phyloP scores from a whole-genome alignment of 2,329 filamentous ascomycete genomes.

The Penicillium hesseltinei region DNA sequence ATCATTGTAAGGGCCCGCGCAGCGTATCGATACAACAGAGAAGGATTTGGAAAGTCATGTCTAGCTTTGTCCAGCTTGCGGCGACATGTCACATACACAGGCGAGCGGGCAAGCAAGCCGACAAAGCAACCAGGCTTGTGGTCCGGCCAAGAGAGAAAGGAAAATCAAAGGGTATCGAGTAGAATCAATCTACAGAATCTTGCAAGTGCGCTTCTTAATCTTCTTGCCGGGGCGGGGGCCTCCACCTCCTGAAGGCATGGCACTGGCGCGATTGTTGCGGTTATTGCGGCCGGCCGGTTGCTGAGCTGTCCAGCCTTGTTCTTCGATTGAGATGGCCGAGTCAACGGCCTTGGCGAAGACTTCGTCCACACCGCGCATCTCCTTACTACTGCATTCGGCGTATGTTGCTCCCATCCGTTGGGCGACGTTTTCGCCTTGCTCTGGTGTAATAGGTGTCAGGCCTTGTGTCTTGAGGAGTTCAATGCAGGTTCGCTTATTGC shows the following conservation, averaged over 20 bases:
- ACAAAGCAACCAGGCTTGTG: conserved; percentile 39
- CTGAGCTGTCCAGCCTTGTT: conserved; percentile 49
- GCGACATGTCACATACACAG: conserved; percentile 25
- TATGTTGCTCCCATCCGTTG: conserved; percentile 93
- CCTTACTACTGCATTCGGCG: conserved; percentile 98
- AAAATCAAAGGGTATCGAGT: conserved; percentile 13
- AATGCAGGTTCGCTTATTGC: conserved; percentile 92
- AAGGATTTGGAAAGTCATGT: conserved; percentile 23
- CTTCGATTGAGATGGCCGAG: conserved; percentile 81
- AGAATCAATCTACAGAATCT: conserved; percentile 61
- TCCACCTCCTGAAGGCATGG: conserved; percentile 37
- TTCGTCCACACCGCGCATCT: conserved; percentile 88
- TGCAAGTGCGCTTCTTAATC: conserved; percentile 83
- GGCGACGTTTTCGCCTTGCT: conserved; percentile 84
- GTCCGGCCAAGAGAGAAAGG: conserved; percentile 23
- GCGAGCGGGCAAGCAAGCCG: conserved; percentile 23
- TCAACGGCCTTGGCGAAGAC: conserved; percentile 92
- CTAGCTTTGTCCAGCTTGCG: conserved; percentile 26
- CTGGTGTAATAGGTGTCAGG: conserved; percentile 86
- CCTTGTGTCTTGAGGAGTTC: conserved; percentile 98
- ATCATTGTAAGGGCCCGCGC: conserved; percentile 19
- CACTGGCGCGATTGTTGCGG: conserved; percentile 17
- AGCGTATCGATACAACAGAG: conserved; percentile 20
- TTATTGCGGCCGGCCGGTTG: conserved; percentile 15
- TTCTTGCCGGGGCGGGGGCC: conserved; percentile 51